phyloP scores from a whole-genome alignment of 331 rosid species.

The Quercus tomentella region DNA sequence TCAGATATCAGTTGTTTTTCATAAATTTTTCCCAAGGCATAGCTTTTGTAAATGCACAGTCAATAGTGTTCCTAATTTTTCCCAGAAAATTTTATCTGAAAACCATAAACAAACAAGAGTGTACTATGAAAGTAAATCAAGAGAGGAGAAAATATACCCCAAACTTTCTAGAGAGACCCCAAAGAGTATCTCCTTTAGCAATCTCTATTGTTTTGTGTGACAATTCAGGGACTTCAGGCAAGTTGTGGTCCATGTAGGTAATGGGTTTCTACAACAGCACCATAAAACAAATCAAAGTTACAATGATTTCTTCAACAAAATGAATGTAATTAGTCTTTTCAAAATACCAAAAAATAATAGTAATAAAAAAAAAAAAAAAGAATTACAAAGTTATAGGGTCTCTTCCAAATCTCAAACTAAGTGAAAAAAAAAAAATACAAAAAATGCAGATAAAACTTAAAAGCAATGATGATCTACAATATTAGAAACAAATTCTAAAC shows the following conservation, averaged over 20 bases:
- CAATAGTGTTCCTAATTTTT: neutral
- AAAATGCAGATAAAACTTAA: no score
- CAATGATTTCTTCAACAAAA: neutral
- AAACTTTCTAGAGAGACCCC: conserved; percentile 24
- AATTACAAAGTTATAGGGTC: no score
- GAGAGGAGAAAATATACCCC: conserved; percentile 12
- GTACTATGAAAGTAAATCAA: neutral
- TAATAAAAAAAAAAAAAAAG: no score
- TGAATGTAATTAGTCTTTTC: neutral
- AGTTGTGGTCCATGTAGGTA: conserved; percentile 7
- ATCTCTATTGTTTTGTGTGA: conserved; percentile 11
- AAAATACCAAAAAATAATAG: neutral
- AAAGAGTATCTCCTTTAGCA: conserved; percentile 33
- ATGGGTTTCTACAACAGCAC: conserved; percentile 11
- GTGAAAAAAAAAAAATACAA: no score
- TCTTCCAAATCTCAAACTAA: no score
- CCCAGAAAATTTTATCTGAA: neutral
- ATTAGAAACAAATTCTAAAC: neutral
- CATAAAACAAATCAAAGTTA: neutral
- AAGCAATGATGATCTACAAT: no score
- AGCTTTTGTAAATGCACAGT: neutral
- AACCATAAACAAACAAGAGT: neutral
- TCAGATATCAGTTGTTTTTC: no score
- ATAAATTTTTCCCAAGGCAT: neutral
- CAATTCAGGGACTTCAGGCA: conserved; percentile 1